Evolutionary conservation across 257 asterid species (phyloP).

Genomic region (Solanum neorickii): DNA sequence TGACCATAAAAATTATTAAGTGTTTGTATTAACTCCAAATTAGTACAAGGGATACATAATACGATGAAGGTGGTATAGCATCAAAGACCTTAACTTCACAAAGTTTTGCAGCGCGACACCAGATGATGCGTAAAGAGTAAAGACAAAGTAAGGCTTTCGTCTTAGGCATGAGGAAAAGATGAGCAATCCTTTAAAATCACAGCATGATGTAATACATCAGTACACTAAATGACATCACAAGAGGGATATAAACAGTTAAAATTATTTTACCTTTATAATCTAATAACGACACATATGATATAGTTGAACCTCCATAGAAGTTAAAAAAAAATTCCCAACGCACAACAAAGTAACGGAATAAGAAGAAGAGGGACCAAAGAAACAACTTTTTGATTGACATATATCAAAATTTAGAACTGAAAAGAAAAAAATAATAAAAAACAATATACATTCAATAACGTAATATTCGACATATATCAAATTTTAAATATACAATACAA

Average conservation of each 20-base stretch:
- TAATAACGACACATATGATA: background rate
- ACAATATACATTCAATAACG: too few relatives aligned
- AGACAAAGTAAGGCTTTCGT: too few relatives aligned
- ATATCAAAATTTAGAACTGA: too few relatives aligned
- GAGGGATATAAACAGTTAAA: background rate
- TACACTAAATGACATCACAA: background rate
- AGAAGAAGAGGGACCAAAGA: background rate
- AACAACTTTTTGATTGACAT: too few relatives aligned
- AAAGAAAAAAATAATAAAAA: too few relatives aligned
- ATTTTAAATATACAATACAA: too few relatives aligned
- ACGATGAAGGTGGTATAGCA: background rate
- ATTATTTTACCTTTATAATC: background rate
- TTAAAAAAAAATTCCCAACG: background rate
- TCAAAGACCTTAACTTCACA: background rate
- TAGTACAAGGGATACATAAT: too few relatives aligned
- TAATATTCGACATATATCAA: too few relatives aligned
- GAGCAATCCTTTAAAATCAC: background rate
- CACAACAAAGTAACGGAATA: background rate
- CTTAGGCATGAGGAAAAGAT: too few relatives aligned
- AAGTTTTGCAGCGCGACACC: background rate
- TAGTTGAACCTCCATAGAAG: background rate
- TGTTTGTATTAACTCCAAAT: too few relatives aligned
- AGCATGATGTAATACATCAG: background rate
- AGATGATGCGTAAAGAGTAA: background rate
- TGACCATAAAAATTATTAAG: too few relatives aligned